Evolutionary conservation across 164 flowering plant species (phyloP).

Genomic region (grape (Vitis vinifera)): ASM3070453v1 NC_081821.1:516501-517000

Average conservation of each 20-base stretch:
- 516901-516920: too few relatives aligned
- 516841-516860: too few relatives aligned
- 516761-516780: conserved; percentile 70
- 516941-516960: too few relatives aligned
- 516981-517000: too few relatives aligned
- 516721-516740: conserved; percentile 92
- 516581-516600: conserved; percentile 93
- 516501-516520: conserved; percentile 89
- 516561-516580: conserved; percentile 96
- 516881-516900: too few relatives aligned
- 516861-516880: too few relatives aligned
- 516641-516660: conserved; percentile 97
- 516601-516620: conserved; percentile 94
- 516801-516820: not conserved
- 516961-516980: too few relatives aligned
- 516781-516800: not conserved
- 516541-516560: conserved; percentile 95
- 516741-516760: conserved; percentile 98
- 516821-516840: too few relatives aligned
- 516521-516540: conserved; percentile 95
- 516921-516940: too few relatives aligned
- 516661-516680: conserved; percentile 95
- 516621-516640: conserved; percentile 99
- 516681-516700: conserved; percentile 94
- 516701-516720: conserved; percentile 96